These are phyloP conservation scores for Helianthus annuus DNA, from an alignment of 129 eudicot species.

Conservation along the genomic window DNA sequence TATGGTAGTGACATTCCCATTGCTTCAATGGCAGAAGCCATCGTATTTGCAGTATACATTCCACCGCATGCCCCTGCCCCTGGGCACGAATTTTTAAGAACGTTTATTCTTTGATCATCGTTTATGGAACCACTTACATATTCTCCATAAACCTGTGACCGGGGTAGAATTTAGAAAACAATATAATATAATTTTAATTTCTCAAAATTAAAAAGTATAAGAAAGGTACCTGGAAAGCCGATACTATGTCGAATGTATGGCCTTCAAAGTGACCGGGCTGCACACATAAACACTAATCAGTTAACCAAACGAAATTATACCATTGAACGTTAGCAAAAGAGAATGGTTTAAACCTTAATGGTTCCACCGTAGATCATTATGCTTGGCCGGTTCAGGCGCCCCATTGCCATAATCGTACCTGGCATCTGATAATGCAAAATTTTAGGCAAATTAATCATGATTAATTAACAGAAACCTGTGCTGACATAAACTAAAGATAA, in stretches of 20 bases:
- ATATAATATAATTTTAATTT: no score
- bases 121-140: conserved; percentile 85
- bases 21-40: conserved; percentile 98
- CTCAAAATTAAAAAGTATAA: no score
- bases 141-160: conserved; percentile 77
- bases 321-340: no score
- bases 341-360: conserved; percentile 61
- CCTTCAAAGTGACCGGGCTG: conserved; percentile 99
- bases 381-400: conserved; percentile 92
- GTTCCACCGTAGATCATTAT: conserved; percentile 99
- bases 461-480: not conserved
- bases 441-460: conserved; percentile 13
- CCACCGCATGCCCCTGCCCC: conserved; percentile 99
- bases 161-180: no score
- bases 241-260: conserved; percentile 77
- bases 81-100: conserved; percentile 88
- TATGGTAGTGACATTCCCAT: conserved; percentile 98
- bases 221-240: conserved; percentile 79
- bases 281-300: not conserved
- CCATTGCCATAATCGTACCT: conserved; percentile 99
- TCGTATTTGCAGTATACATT: conserved; percentile 93
- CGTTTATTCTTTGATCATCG: conserved; percentile 78
- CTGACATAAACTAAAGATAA: not conserved
- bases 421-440: conserved; percentile 72
- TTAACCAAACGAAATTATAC: no score